Evolutionary conservation across 2,329 filamentous ascomycete species (phyloP).

Genomic region (Trichoderma sp.): DNA sequence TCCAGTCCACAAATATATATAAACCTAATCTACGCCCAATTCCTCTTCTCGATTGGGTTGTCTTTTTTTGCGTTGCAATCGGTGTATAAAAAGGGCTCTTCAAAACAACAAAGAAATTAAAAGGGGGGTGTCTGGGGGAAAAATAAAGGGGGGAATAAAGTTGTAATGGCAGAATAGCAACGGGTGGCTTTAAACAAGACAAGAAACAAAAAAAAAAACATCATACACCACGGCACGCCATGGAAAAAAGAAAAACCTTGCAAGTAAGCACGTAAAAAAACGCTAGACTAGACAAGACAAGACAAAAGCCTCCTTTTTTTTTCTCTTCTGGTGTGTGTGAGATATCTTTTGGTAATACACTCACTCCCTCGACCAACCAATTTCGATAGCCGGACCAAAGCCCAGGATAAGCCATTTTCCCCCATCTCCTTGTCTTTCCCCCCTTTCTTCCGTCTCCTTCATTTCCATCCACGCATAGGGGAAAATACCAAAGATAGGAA

Average conservation of each 20-base stretch:
- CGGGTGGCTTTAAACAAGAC: neutral
- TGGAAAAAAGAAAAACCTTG: slow-evolving; percentile 16
- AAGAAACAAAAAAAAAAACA: neutral
- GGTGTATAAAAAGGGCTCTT: neutral
- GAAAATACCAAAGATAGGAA: slow-evolving; percentile 1
- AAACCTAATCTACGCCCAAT: neutral
- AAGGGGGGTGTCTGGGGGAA: neutral
- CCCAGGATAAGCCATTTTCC: slow-evolving; percentile 1
- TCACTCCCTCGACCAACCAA: slow-evolving; percentile 13
- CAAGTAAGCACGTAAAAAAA: slow-evolving; percentile 18
- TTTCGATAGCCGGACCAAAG: neutral
- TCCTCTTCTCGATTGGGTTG: neutral
- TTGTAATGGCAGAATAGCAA: neutral
- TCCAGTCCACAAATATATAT: neutral
- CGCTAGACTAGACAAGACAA: slow-evolving; percentile 24
- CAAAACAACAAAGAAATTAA: neutral
- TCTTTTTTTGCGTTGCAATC: neutral
- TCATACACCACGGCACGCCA: slow-evolving; percentile 20
- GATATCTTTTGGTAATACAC: slow-evolving; percentile 11
- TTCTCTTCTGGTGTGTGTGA: neutral
- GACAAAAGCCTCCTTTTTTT: slow-evolving; percentile 3
- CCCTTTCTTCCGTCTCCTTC: slow-evolving; percentile 7
- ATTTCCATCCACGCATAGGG: slow-evolving; percentile 8
- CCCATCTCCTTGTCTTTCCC: neutral
- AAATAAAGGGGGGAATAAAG: neutral